Conservation (phyloP, 805 yeast genomes). For the Wickerhamiella qilinensis region DNA sequence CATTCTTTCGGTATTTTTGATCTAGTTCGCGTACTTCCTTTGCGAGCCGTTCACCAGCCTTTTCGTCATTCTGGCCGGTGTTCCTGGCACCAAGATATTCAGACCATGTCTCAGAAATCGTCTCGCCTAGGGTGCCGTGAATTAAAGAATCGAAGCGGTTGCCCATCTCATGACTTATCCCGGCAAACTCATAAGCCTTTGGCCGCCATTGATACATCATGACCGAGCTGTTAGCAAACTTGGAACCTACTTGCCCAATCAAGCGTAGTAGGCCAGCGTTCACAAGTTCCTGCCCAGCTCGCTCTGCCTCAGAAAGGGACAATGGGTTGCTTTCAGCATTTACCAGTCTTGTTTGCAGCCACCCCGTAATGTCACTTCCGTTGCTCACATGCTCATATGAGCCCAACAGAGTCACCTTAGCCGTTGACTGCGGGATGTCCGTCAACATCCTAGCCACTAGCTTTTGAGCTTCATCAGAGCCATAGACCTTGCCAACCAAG, state of each 20-base stretch:
- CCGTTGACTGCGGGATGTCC: constrained; percentile 36
- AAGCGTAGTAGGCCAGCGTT: constrained; percentile 41
- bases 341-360: constrained; percentile 27
- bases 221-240: constrained; percentile 59
- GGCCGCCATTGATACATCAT: constrained; percentile 72
- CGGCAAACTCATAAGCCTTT: constrained; percentile 42
- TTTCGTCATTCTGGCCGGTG: constrained; percentile 28
- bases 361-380: constrained; percentile 44
- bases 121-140: constrained; percentile 3
- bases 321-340: constrained; percentile 1
- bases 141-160: constrained; percentile 4
- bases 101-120: constrained; percentile 4
- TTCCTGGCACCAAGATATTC: constrained; percentile 2
- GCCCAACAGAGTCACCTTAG: constrained; percentile 54
- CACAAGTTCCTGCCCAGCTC: constrained; percentile 57
- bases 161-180: constrained; percentile 12
- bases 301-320: constrained; percentile 37
- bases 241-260: constrained; percentile 43
- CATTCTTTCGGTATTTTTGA: constrained; percentile 34
- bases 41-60: constrained; percentile 33
- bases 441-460: constrained; percentile 29
- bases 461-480: constrained; percentile 27
- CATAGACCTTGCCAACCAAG: constrained; percentile 21
- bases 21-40: constrained; percentile 48
- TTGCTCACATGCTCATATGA: constrained; percentile 44